phyloP scores from a whole-genome alignment of 805 yeast genomes.

The Myxozyma monticola region DNA sequence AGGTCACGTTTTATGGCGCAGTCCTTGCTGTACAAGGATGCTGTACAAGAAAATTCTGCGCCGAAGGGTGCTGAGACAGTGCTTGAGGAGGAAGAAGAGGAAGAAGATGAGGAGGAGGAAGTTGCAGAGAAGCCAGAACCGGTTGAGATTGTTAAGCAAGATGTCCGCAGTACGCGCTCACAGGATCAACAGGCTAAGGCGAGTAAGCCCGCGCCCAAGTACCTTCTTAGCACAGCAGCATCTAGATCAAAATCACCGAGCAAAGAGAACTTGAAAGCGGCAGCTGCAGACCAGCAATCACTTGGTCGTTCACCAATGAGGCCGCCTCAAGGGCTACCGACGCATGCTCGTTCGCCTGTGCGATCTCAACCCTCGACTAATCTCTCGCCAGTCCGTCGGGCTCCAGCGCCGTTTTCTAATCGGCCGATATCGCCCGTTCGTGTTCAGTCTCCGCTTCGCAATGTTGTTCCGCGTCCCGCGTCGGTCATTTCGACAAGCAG shows the following conservation, averaged over 20 bases:
- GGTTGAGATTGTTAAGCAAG: not conserved
- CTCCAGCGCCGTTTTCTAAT: slow-evolving; percentile 7
- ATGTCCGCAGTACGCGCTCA: not conserved
- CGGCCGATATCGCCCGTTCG: slow-evolving; percentile 12
- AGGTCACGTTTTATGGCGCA: slow-evolving; percentile 8
- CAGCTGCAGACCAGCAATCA: too few species aligned
- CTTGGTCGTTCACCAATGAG: slow-evolving; percentile 9
- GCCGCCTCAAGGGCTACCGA: not conserved
- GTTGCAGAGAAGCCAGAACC: not conserved
- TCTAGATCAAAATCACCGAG: slow-evolving; percentile 15
- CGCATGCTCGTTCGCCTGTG: slow-evolving; percentile 5
- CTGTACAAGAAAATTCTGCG: not conserved
- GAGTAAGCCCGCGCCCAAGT: slow-evolving; percentile 4
- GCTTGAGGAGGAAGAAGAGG: slow-evolving; percentile 11
- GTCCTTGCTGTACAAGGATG: not conserved
- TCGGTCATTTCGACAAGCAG: too few species aligned
- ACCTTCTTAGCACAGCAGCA: slow-evolving; percentile 19
- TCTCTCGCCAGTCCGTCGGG: not conserved
- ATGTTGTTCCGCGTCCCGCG: slow-evolving; percentile 5
- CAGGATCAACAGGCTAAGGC: not conserved
- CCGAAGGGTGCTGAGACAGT: not conserved
- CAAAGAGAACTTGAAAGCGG: too few species aligned
- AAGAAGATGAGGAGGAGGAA: not conserved
- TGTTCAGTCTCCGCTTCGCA: slow-evolving; percentile 12
- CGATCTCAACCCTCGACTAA: not conserved